Evolutionary conservation across 768 basidiomycete genomes (phyloP).

Genomic region (Kwoniella pini): DNA sequence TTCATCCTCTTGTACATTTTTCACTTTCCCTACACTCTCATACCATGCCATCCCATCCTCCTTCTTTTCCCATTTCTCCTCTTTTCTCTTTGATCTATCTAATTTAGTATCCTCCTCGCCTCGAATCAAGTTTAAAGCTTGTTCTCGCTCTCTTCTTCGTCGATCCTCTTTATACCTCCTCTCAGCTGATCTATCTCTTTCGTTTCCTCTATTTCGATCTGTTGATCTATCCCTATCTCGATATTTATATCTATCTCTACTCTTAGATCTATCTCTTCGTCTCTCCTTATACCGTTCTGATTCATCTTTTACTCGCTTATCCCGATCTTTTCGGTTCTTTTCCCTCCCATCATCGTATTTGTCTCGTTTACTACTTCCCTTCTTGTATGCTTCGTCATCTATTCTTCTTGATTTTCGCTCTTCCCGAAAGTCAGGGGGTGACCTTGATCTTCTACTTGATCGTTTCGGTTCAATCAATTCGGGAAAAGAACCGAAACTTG

Average conservation of each 20-base stretch:
- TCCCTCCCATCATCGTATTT: conserved; percentile 4
- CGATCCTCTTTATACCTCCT: conserved; percentile 13
- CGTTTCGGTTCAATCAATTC: not conserved
- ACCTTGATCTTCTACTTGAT: conserved; percentile 5
- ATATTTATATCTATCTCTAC: not conserved
- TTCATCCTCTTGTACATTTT: conserved; percentile 2
- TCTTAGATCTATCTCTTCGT: conserved; percentile 3
- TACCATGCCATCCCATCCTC: conserved; percentile 29
- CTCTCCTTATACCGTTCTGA: conserved; percentile 8
- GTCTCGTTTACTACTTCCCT: not conserved
- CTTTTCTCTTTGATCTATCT: conserved; percentile 1
- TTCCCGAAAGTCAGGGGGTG: not conserved
- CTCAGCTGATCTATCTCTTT: conserved; percentile 19
- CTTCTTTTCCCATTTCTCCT: not conserved
- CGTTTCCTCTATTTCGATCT: not conserved
- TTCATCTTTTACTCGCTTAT: too few species aligned
- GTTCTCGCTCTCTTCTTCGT: conserved; percentile 17
- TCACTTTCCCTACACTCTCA: conserved; percentile 12
- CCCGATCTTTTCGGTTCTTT: too few species aligned
- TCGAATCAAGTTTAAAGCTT: conserved; percentile 19
- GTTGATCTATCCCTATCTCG: not conserved
- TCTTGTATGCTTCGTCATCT: not conserved
- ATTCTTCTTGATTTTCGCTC: not conserved
- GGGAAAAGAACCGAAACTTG: conserved; percentile 16
- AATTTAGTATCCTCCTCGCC: not conserved